phyloP scores from a whole-genome alignment of 75 land plant species.

The Sequoiadendron giganteum region DNA sequence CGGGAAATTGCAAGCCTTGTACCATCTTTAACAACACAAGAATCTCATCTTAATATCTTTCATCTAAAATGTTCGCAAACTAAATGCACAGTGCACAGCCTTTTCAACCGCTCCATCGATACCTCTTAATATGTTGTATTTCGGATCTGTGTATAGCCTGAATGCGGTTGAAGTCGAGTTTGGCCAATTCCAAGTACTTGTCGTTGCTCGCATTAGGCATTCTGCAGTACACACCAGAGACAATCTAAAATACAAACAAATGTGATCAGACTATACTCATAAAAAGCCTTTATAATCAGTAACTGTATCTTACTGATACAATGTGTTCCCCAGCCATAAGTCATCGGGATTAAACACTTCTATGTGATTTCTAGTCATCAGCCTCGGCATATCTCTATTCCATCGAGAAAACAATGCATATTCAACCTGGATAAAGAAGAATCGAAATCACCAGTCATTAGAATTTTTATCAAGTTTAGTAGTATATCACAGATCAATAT shows the following conservation, averaged over 20 bases:
- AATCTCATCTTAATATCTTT: not conserved
- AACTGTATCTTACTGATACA: constrained; percentile 50
- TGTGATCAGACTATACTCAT: no score
- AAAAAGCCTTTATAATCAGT: not conserved
- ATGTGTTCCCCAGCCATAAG: constrained; percentile 85
- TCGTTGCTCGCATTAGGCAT: constrained; percentile 64
- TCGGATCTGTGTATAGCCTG: constrained; percentile 52
- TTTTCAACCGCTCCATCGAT: no score
- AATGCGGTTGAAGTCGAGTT: constrained; percentile 53
- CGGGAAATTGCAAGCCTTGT: not conserved
- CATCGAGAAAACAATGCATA: constrained; percentile 71
- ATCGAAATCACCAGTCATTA: no score
- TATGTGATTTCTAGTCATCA: constrained; percentile 63
- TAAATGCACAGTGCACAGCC: no score
- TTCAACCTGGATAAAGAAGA: constrained; percentile 43
- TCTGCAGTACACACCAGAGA: constrained; percentile 29
- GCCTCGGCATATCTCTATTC: constrained; percentile 67
- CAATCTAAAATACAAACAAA: not conserved
- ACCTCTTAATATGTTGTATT: constrained; percentile 9
- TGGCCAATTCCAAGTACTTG: constrained; percentile 55
- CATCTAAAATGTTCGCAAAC: no score
- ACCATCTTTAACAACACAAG: not conserved
- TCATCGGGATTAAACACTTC: constrained; percentile 67
- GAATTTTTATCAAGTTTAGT: not conserved
- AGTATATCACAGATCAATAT: not conserved